Conservation (phyloP, 2,329 filamentous ascomycete genomes). For the Fusarium nematophilum region DNA sequence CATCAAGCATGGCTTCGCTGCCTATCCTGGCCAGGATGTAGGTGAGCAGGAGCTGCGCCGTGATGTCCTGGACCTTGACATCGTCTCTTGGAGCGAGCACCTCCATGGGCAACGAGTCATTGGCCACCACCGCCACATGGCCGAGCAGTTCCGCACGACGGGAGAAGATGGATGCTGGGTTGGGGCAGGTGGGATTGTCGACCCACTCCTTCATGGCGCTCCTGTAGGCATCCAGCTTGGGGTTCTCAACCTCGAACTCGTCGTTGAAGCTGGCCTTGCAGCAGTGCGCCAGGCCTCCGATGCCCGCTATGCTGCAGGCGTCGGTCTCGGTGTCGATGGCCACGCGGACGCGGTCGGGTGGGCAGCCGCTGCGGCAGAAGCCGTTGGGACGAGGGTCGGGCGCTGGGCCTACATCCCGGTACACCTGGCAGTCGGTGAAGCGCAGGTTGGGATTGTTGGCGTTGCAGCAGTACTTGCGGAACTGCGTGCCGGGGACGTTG, state of each 20-base stretch:
- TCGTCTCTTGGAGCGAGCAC: slow-evolving; percentile 3
- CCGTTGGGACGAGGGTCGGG: neutral
- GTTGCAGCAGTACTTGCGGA: slow-evolving; percentile 15
- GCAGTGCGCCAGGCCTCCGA: neutral
- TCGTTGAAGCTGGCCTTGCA: slow-evolving; percentile 11
- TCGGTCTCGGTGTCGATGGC: slow-evolving; percentile 7
- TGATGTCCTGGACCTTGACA: neutral
- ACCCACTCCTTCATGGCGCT: slow-evolving; percentile 1
- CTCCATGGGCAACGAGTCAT: neutral
- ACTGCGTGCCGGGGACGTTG: neutral
- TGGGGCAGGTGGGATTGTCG: neutral
- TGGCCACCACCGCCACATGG: neutral
- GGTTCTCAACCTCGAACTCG: neutral
- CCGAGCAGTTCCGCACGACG: too few species aligned
- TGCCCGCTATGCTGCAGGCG: neutral
- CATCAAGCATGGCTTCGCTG: slow-evolving; percentile 8
- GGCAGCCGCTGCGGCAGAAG: slow-evolving; percentile 18
- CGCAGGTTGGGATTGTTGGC: neutral
- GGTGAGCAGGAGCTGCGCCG: slow-evolving; percentile 5
- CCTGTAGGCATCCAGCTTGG: slow-evolving; percentile 7
- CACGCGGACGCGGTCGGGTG: slow-evolving; percentile 17
- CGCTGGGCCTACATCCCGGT: slow-evolving; percentile 2
- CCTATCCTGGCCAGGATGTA: neutral
- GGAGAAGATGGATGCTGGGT: too few species aligned
- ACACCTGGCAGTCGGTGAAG: slow-evolving; percentile 8